Base-by-base conservation (phyloP, 2,329 filamentous ascomycete genomes). In the Fusarium tuaranense region DNA sequence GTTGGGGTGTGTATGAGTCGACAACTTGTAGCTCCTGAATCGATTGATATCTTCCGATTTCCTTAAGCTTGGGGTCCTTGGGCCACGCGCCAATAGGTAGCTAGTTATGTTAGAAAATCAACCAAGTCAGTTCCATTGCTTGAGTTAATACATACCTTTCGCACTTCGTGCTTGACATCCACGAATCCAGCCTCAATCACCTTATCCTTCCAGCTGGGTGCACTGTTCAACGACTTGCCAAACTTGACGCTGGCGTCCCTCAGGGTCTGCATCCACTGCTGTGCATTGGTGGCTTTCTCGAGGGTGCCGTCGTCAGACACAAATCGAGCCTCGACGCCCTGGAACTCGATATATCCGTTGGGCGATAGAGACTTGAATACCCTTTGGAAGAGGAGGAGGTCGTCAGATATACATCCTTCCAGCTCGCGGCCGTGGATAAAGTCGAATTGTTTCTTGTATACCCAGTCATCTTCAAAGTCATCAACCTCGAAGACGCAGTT, bases 401-500 rank as follows among this genome's bases (percentile, higher is more conserved):
- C 72, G 14, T 74, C 55, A 27, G 62, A 22, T 12, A 74, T 73
- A 7, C 72, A 74, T 4, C 72, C 72, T n/a, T 74, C 72, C 7
- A 74, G 18, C 22, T 74, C 72, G 8, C 72, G 72, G 4, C 68
- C 69, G n/a, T 74, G 72, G 30, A 74, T 74, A 2, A 73, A 75
- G 44, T 74, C 72, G 14, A 74, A 74, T 3, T 72, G 55, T 8
- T 48, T 73, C 18, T 73, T 70, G 18, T 73, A 74, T 5, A 75
- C 44, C 72, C 72, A 74, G 2, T 70, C 62, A 2, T 69, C 69
- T 44, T 74, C 72, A 36, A 73, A 74, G 25, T 73, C 72, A 1
- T 74, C 72, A 3, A 74, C 72, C 30, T 74, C 72, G 5, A 74
- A 74, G 1, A 57, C 63, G 2, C 72, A 74, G n/a, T 74, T 74